A percentile compares a stretch with the other conserved stretches of the same genome.
phyloP scores from a whole-genome alignment of 1,139 yeast species.

The Hanseniaspora gamundiae region DNA sequence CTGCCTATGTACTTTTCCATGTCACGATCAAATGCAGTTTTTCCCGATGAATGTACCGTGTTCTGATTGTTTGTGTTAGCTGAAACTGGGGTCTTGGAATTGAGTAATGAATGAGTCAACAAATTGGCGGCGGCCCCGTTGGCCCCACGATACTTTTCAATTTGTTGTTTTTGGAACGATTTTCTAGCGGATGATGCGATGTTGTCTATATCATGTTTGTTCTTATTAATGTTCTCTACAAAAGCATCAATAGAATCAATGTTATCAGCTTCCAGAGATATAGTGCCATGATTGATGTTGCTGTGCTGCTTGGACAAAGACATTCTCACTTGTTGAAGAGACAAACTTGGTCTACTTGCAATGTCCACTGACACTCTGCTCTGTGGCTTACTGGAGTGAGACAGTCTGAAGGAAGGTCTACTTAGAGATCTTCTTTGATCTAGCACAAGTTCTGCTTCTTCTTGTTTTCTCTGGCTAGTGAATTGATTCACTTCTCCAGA shows the following conservation, averaged over 20 bases:
- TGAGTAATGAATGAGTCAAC: neutral
- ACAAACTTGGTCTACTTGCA: slow-evolving; percentile 28
- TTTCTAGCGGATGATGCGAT: slow-evolving; percentile 48
- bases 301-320: slow-evolving; percentile 17
- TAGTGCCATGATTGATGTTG: slow-evolving; percentile 5
- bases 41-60: neutral
- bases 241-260: slow-evolving; percentile 38
- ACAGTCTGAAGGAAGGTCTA: neutral
- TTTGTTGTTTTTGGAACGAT: slow-evolving; percentile 53
- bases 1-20: slow-evolving; percentile 35
- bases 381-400: slow-evolving; percentile 3
- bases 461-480: slow-evolving; percentile 52
- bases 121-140: neutral
- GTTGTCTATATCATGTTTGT: slow-evolving; percentile 45
- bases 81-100: neutral
- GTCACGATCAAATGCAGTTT: slow-evolving; percentile 4
- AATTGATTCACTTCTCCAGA: slow-evolving; percentile 50
- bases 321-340: slow-evolving; percentile 22
- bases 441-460: slow-evolving; percentile 72
- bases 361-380: slow-evolving; percentile 3
- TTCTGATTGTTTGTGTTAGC: no score
- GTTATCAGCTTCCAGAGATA: slow-evolving; percentile 3
- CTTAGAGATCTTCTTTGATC: slow-evolving; percentile 32
- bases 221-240: slow-evolving; percentile 34
- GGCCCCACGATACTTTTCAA: slow-evolving; percentile 32